These are phyloP conservation scores for Pseudocohnilembus persalinus DNA, from an alignment of 169 alveolate species.

Conservation along the genomic window DNA sequence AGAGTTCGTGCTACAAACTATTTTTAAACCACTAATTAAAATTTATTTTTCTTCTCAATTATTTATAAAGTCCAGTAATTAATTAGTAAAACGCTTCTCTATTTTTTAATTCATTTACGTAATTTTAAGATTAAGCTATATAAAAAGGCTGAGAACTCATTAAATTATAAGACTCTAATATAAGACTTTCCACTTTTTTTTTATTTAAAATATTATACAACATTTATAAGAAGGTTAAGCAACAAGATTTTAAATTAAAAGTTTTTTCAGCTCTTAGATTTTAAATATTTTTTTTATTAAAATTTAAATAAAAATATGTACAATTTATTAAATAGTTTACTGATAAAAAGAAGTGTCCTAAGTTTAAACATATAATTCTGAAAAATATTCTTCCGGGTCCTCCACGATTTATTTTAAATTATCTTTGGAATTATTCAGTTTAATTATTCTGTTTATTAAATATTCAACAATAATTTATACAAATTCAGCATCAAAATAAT, in stretches of 20 bases:
- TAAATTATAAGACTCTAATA: background rate
- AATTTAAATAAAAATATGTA: no score
- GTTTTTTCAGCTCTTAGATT: background rate
- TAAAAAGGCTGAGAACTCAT: no score
- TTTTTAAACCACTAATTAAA: background rate
- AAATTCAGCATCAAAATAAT: no score
- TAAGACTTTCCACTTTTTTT: background rate
- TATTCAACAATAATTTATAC: no score
- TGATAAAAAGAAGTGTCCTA: no score
- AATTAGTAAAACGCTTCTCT: background rate
- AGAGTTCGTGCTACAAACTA: background rate
- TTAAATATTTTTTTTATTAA: no score
- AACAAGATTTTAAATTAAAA: no score
- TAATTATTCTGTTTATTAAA: no score
- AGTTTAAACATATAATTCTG: background rate
- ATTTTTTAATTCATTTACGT: background rate
- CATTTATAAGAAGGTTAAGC: no score
- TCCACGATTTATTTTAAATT: background rate
- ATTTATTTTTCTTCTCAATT: background rate
- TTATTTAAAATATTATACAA: background rate
- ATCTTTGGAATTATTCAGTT: background rate
- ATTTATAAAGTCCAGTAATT: background rate
- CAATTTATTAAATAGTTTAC: no score
- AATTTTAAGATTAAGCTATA: no score
- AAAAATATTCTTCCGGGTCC: background rate